A percentile compares a stretch with the other conserved stretches of the same genome.
phyloP scores from a whole-genome alignment of 305 asterid species.

The Fraxinus sp. region DNA sequence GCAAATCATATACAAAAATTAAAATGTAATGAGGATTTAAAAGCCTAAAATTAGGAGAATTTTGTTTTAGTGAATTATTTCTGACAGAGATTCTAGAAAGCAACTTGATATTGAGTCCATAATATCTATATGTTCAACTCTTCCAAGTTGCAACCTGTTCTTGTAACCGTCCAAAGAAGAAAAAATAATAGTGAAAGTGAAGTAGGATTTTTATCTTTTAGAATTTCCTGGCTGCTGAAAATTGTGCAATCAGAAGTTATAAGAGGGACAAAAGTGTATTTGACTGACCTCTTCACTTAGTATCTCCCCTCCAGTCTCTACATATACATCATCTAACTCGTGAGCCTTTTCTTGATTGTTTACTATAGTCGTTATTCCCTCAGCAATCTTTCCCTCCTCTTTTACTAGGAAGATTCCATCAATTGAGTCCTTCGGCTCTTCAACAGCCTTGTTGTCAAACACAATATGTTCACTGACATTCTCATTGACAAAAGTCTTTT shows the following conservation, averaged over 20 bases:
- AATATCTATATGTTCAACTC: not conserved
- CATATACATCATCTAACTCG: slow-evolving; percentile 22
- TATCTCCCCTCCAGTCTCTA: slow-evolving; percentile 21
- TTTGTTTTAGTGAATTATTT: not conserved
- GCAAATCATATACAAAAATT: slow-evolving; percentile 1
- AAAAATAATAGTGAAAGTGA: not conserved
- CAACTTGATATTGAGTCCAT: not conserved
- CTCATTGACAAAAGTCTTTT: slow-evolving; percentile 17
- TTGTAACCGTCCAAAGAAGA: not conserved
- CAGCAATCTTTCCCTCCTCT: slow-evolving; percentile 30
- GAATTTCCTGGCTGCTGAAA: slow-evolving; percentile 4
- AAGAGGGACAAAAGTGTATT: slow-evolving; percentile 19
- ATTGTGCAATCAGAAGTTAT: not conserved
- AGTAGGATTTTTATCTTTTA: not conserved
- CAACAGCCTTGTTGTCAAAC: slow-evolving; percentile 5
- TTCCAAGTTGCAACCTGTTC: not conserved
- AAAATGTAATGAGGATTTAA: slow-evolving; percentile 11
- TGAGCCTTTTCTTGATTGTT: slow-evolving; percentile 28
- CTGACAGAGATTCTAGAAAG: not conserved
- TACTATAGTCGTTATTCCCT: slow-evolving; percentile 23
- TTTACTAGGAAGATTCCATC: slow-evolving; percentile 26
- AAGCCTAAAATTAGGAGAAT: not conserved
- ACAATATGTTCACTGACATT: slow-evolving; percentile 18
- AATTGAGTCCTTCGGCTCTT: slow-evolving; percentile 21
- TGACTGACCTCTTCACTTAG: slow-evolving; percentile 38